Conservation (phyloP, 2,329 filamentous ascomycete species). For the Colletotrichum trifolii region DNA sequence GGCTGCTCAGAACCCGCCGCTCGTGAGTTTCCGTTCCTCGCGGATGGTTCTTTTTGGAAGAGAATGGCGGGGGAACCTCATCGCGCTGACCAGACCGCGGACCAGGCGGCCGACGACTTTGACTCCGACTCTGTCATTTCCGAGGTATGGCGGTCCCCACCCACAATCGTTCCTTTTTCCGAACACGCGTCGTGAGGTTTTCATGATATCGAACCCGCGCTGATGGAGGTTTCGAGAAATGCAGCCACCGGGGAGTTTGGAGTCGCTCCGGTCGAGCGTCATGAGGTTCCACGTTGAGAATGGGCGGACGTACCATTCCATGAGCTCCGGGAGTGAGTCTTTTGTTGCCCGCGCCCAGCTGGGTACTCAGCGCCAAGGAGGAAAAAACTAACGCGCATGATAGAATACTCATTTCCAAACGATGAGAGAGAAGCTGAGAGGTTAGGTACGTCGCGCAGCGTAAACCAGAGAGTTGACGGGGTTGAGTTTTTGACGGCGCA, state of each 20-base stretch:
- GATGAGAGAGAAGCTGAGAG: conserved; percentile 45
- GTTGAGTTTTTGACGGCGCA: conserved; percentile 5
- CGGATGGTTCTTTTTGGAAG: too few relatives aligned
- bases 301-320: conserved; percentile 35
- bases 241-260: conserved; percentile 10
- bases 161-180: neutral
- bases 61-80: too few relatives aligned
- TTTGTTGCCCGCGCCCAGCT: neutral
- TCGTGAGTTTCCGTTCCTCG: too few relatives aligned
- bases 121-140: conserved; percentile 32
- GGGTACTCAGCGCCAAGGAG: too few relatives aligned
- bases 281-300: conserved; percentile 33
- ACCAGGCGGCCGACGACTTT: conserved; percentile 26
- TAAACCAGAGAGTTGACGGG: neutral
- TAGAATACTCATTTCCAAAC: conserved; percentile 44
- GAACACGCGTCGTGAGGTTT: conserved; percentile 18
- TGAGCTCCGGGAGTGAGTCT: conserved; percentile 43
- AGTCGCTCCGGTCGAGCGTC: conserved; percentile 34
- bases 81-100: neutral
- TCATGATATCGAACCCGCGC: conserved; percentile 2
- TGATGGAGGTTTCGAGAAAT: neutral
- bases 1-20: too few relatives aligned
- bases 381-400: neutral
- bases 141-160: neutral
- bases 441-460: conserved; percentile 29